These are phyloP conservation scores for Citropsis articulata DNA, from an alignment of 345 rosid species.

Conservation along the genomic window DNA sequence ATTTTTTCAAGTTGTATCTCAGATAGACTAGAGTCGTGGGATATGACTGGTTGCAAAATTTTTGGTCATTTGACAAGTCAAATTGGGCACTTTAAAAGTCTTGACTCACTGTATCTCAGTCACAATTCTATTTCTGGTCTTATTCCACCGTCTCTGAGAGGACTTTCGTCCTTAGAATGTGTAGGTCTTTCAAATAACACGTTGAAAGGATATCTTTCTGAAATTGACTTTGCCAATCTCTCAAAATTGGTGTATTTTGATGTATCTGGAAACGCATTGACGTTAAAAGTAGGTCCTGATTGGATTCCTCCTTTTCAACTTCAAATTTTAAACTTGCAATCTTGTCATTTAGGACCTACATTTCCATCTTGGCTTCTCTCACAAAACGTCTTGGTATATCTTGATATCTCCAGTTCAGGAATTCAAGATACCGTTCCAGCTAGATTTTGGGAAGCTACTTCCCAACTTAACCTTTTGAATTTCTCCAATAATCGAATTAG, in stretches of 20 bases:
- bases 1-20: neutral
- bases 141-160: neutral
- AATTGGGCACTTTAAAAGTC: neutral
- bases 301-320: slow-evolving; percentile 37
- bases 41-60: neutral
- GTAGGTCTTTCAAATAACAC: neutral
- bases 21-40: neutral
- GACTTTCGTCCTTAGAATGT: neutral
- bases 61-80: neutral
- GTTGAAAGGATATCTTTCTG: neutral
- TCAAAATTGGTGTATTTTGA: slow-evolving; percentile 1
- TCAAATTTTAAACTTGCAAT: neutral
- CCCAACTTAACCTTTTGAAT: neutral
- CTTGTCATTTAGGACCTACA: slow-evolving; percentile 24
- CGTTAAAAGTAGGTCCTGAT: slow-evolving; percentile 9
- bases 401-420: slow-evolving; percentile 27
- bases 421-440: slow-evolving; percentile 20
- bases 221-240: slow-evolving; percentile 28
- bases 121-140: neutral
- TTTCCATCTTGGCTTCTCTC: slow-evolving; percentile 34
- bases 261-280: slow-evolving; percentile 20
- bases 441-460: slow-evolving; percentile 26
- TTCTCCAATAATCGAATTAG: slow-evolving; percentile 28
- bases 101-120: neutral
- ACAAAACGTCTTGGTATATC: neutral